Conservation (phyloP, 129 eudicot genomes). For the Artemisia argyi region DNA sequence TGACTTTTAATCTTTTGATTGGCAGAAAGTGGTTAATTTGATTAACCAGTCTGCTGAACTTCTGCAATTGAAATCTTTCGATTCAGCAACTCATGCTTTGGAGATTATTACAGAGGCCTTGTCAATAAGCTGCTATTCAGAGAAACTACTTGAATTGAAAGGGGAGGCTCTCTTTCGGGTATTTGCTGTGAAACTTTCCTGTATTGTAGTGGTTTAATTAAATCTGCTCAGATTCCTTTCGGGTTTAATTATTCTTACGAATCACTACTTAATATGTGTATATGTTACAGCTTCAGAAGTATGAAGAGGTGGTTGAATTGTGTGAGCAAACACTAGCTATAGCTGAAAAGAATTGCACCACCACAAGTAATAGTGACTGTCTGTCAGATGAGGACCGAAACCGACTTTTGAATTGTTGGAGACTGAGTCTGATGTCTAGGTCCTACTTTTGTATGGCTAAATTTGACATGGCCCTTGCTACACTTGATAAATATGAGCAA, state of each 20-base stretch:
- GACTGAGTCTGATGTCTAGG: constrained; percentile 62
- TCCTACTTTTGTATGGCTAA: constrained; percentile 65
- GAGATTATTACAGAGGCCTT: constrained; percentile 53
- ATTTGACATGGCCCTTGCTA: constrained; percentile 72
- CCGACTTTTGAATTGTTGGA: constrained; percentile 50
- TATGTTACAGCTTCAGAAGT: constrained; percentile 56
- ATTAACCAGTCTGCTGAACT: constrained; percentile 47
- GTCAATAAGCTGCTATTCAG: constrained; percentile 67
- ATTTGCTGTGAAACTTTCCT: constrained; percentile 19
- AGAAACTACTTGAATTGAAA: constrained; percentile 72
- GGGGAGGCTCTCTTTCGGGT: constrained; percentile 81
- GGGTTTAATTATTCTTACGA: too few relatives aligned
- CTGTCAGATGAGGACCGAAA: constrained; percentile 29
- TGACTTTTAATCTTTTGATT: constrained; percentile 31
- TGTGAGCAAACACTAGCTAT: constrained; percentile 70
- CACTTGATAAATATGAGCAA: constrained; percentile 59
- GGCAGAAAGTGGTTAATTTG: constrained; percentile 58
- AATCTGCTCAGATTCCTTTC: too few relatives aligned
- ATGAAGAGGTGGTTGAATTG: constrained; percentile 54
- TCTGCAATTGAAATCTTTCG: constrained; percentile 53
- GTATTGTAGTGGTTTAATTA: background rate
- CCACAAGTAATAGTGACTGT: constrained; percentile 17
- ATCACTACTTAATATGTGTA: constrained; percentile 8
- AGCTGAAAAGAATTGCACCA: constrained; percentile 55
- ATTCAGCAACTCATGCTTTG: constrained; percentile 61